Evolutionary conservation across 768 basidiomycete species (phyloP), one percentile per base, ranked within the genome.

Genomic region (Boletus tylopilopsis): DNA sequence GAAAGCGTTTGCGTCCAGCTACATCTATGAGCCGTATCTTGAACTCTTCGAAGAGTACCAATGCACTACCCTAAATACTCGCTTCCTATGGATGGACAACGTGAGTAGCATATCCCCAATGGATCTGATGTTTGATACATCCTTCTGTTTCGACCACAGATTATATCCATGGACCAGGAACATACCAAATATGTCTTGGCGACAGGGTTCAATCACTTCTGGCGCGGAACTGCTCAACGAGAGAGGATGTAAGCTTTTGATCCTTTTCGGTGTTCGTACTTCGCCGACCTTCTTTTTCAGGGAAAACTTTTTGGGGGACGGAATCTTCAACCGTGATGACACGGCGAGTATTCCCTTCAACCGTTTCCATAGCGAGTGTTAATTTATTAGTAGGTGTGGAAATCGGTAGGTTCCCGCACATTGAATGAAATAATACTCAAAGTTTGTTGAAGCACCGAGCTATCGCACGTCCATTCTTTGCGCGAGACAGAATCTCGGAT

Each of bases 241-340:
- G 84, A 86, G 64, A 71, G 84, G 60, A 72, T 85, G 85, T 85
- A 50, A 53, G 82, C 67, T 16, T 13, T 32, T 18, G 2, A 32
- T 1, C 39, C 24, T 13, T 35, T 40, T 25, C n/a, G 13, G 24
- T n/a, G 9, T 34, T 32, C 8, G 21, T 38, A 13, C 22, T 19
- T 54, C 42, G 23, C 60, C 60, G 46, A 63, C 60, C 34, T 1
- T 35, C n/a, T 47, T 19, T 47, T 27, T 0, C 55, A 74, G 73
- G 56, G 73, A 75, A 50, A 61, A 32, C 39, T 83, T 87, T 61
- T 71, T 89, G n/a, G 87, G 87, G 4, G 72, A 78, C 53, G 85
- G 87, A 2, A 87, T 90, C 33, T 90, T 90, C 65, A 87, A 87
- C 55, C 76, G 85, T 15, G 87, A 87, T 63, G 86, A 84, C 57